A percentile compares a stretch with the other conserved stretches of the same genome.
Evolutionary conservation across 2,329 filamentous ascomycete species (phyloP).

Genomic region (Colletotrichum lentis): DNA sequence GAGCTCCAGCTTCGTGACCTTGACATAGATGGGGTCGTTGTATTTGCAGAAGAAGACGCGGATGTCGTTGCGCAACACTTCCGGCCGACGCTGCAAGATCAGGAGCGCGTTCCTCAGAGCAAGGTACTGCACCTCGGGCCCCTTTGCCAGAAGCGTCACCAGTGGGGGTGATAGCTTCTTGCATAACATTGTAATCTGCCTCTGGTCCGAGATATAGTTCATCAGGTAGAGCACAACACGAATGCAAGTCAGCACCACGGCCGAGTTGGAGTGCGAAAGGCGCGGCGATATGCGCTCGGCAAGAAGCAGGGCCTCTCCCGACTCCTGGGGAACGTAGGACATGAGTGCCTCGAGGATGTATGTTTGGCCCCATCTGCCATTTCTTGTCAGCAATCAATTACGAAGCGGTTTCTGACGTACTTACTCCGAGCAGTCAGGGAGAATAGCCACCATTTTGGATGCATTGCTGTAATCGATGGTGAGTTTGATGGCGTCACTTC

Average conservation of each 20-base stretch:
- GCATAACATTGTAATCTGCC: constrained; percentile 85
- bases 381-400: constrained; percentile 26
- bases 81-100: constrained; percentile 90
- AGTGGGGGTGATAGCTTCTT: constrained; percentile 93
- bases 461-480: constrained; percentile 98
- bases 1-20: constrained; percentile 96
- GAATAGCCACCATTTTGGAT: constrained; percentile 96
- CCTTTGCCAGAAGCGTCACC: constrained; percentile 93
- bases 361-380: constrained; percentile 89
- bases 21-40: constrained; percentile 99
- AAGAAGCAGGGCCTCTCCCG: constrained; percentile 83
- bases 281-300: constrained; percentile 96
- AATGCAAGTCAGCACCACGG: constrained; percentile 95
- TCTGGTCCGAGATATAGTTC: constrained; percentile 96
- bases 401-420: constrained; percentile 46
- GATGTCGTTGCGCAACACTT: constrained; percentile 95
- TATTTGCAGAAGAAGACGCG: constrained; percentile 99
- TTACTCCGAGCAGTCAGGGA: constrained; percentile 96
- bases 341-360: constrained; percentile 98
- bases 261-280: constrained; percentile 94
- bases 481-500: constrained; percentile 95
- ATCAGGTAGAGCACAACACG: constrained; percentile 96
- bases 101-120: constrained; percentile 92
- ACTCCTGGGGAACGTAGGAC: constrained; percentile 95
- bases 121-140: constrained; percentile 97